Conservation (phyloP, 371 early-diverging fungal genomes). For the Haplosporangium sp. region DNA sequence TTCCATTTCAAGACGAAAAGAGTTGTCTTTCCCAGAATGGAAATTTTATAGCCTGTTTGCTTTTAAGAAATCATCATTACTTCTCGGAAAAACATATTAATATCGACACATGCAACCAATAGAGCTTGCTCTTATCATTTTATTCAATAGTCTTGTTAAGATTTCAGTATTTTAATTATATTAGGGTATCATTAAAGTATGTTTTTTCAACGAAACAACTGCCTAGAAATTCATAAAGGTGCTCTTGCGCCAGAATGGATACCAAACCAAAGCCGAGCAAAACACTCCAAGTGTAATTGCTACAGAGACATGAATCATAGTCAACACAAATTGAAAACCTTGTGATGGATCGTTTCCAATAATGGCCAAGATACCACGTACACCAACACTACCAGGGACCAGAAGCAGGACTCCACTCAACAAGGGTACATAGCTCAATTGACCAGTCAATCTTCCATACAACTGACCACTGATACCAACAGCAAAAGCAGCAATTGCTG, state of each 20-base stretch:
- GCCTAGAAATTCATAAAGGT: constrained; percentile 71
- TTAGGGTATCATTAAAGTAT: background rate
- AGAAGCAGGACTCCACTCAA: constrained; percentile 67
- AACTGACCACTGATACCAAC: constrained; percentile 69
- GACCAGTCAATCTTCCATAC: constrained; percentile 63
- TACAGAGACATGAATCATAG: constrained; percentile 62
- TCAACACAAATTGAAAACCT: constrained; percentile 62
- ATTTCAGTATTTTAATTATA: background rate
- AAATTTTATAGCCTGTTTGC: too few relatives aligned
- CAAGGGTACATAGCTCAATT: constrained; percentile 68
- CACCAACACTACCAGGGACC: constrained; percentile 70
- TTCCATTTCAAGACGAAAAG: too few relatives aligned
- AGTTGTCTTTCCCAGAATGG: too few relatives aligned
- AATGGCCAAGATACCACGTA: constrained; percentile 50
- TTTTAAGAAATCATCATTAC: too few relatives aligned
- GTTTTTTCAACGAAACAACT: background rate
- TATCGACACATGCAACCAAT: too few relatives aligned
- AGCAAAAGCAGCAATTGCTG: constrained; percentile 68
- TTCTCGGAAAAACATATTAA: too few relatives aligned
- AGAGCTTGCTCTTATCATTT: background rate
- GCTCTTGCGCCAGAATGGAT: constrained; percentile 66
- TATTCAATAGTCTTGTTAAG: background rate
- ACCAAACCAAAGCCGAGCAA: constrained; percentile 65
- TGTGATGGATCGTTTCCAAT: constrained; percentile 58
- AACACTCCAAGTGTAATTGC: constrained; percentile 73